Percentiles rank a stretch among this genome's conserved stretches.
Evolutionary conservation across 176 grass and related monocot genomes (phyloP).

Genomic region (Bothriochloa decipiens): DNA sequence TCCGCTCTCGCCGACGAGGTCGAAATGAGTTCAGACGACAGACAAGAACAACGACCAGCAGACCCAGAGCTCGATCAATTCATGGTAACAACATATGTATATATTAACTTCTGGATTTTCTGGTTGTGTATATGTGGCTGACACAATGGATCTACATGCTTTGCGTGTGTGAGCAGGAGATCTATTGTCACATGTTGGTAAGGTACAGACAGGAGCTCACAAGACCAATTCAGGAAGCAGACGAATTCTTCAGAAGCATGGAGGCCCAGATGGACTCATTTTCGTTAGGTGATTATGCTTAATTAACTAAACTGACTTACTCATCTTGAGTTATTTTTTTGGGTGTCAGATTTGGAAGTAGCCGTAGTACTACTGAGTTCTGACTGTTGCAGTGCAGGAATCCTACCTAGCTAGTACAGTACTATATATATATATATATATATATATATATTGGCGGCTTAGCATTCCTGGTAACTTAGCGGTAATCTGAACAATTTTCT

Average conservation of each 20-base stretch:
- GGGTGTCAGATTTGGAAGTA: conserved; percentile 32
- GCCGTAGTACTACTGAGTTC: not conserved
- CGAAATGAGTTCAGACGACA: conserved; percentile 44
- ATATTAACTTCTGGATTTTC: not conserved
- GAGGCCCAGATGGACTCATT: conserved; percentile 73
- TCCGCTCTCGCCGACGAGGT: conserved; percentile 56
- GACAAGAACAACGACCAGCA: not conserved
- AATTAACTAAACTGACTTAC: conserved; percentile 5
- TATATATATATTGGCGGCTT: not conserved
- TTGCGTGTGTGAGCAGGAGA: conserved; percentile 48
- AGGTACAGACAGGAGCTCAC: conserved; percentile 73
- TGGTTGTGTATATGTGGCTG: not conserved
- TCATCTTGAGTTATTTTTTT: not conserved
- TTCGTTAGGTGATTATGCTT: conserved; percentile 49
- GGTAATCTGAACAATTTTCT: not conserved
- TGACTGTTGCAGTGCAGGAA: conserved; percentile 39
- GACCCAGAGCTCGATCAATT: conserved; percentile 94
- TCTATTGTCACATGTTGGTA: conserved; percentile 61
- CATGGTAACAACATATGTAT: conserved; percentile 51
- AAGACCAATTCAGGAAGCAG: conserved; percentile 72
- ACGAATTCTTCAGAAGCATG: conserved; percentile 69
- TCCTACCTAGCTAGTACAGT: too few species aligned
- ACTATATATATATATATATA: not conserved
- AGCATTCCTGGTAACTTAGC: conserved; percentile 1
- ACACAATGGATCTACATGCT: conserved; percentile 6